Base-by-base conservation (phyloP, 179 eudicot genomes). In the Spergularia azorica region DNA sequence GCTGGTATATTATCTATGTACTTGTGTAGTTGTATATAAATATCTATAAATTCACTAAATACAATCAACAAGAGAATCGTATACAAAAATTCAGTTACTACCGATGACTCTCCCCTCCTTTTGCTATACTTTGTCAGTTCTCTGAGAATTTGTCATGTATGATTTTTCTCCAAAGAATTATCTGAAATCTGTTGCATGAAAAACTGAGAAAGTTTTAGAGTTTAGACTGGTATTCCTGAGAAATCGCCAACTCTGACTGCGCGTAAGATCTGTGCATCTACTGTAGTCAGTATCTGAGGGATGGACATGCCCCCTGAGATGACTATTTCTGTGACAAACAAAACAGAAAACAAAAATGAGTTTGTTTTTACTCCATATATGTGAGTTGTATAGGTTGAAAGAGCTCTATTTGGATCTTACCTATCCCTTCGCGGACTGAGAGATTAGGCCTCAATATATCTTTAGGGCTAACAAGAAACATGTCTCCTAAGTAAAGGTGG, bases 301-400 rank as follows among this genome's bases (percentile, higher is more conserved):
- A 91, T 83, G 2, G 96, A 86, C 90, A 91, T 88, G 41, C 96
- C 96, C 36, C 91, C 93, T 2, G 96, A 91, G 60, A 91, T 84
- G 36, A 91, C 93, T 63, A 91, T 90, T 84, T 90, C 93, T 90
- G 91, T 81, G 71, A 16, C 71, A 61, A 26, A 26, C 73, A 70
- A 70, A 12, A 70, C 20, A 52, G 26, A 66, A 15, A 10, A 65
- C n/a, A n/a, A 58, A 21, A 60, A 18, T 5, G 15, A 68, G n/a
- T 12, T n/a, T 5, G 43, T 20, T 26, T 26, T 59, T 20, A 15
- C 5, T 15, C 61, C 61, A 57, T 3, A n/a, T 4, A 18, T 43
- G 48, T 43, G 48, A 43, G 48, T 43, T 43, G 8, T 43, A 43
- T 4, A 4, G 5, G 20, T 58, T 3, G 15, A 41, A 65, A 36